These are phyloP conservation scores for Wickerhamiella lipophila DNA, from an alignment of 805 yeast genomes.

Conservation along the genomic window DNA sequence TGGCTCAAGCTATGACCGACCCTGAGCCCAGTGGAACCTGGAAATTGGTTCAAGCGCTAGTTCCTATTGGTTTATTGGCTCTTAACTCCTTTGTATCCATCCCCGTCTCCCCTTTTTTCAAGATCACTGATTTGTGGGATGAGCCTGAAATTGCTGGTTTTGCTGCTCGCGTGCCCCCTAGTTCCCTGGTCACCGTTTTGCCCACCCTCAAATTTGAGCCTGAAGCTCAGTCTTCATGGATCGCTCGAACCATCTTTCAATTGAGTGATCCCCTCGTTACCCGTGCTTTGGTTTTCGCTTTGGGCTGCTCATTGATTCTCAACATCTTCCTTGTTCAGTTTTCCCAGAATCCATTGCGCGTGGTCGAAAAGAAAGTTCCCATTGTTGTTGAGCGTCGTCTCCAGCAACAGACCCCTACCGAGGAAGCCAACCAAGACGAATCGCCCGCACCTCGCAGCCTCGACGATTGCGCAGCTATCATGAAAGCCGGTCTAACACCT, in stretches of 20 bases:
- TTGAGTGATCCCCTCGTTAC: constrained; percentile 15
- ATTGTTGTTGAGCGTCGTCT: constrained; percentile 21
- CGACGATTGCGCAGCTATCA: constrained; percentile 48
- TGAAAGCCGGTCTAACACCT: constrained; percentile 61
- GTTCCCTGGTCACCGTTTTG: constrained; percentile 28
- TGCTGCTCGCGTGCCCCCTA: constrained; percentile 14
- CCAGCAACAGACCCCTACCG: constrained; percentile 29
- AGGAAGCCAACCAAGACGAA: constrained; percentile 24
- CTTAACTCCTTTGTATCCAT: constrained; percentile 24
- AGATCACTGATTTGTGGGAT: constrained; percentile 16
- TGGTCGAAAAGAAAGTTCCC: constrained; percentile 27
- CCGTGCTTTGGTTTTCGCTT: constrained; percentile 47
- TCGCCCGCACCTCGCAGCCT: constrained; percentile 25
- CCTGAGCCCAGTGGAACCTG: constrained; percentile 13
- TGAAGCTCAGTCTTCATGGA: constrained; percentile 14
- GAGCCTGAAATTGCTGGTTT: constrained; percentile 14
- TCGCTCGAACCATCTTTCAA: constrained; percentile 13
- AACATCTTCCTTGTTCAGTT: constrained; percentile 62
- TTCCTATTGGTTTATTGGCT: constrained; percentile 27
- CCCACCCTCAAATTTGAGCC: constrained; percentile 31
- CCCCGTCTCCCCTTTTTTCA: constrained; percentile 27
- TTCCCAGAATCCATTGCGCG: constrained; percentile 20
- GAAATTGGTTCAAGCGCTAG: constrained; percentile 23
- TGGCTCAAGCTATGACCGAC: constrained; percentile 59
- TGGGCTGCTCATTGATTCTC: constrained; percentile 62